These are phyloP conservation scores for Debaryomycetaceae sp. DNA, from an alignment of 1,139 yeast species.

Conservation along the genomic window DNA sequence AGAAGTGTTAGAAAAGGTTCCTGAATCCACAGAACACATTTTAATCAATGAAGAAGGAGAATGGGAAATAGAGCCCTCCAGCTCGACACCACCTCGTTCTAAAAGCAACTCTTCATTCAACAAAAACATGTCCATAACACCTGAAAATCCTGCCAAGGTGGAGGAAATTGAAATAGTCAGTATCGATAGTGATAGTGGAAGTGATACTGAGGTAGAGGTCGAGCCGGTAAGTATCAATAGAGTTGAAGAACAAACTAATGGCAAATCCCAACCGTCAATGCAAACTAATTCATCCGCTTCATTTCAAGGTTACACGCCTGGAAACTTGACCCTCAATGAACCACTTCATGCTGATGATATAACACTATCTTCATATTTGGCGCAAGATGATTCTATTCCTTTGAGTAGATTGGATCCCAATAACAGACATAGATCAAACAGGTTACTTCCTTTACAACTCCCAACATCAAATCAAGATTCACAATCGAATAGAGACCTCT, in stretches of 20 bases:
- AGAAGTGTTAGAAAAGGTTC: slow-evolving; percentile 45
- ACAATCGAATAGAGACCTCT: background rate
- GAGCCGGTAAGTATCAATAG: background rate
- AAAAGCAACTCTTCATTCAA: background rate
- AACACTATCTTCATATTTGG: background rate
- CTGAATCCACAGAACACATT: slow-evolving; percentile 50
- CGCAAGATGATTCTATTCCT: background rate
- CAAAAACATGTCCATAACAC: background rate
- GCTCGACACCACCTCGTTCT: background rate
- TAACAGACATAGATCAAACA: background rate
- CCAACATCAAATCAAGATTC: background rate
- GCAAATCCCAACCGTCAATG: background rate
- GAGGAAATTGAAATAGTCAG: slow-evolving; percentile 18
- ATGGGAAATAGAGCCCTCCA: slow-evolving; percentile 35
- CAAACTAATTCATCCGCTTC: background rate
- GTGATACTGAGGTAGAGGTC: background rate
- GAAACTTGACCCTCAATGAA: no score
- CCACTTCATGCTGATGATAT: background rate
- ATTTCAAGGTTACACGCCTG: background rate
- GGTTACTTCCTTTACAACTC: background rate
- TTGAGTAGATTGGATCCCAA: background rate
- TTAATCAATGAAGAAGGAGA: slow-evolving; percentile 55
- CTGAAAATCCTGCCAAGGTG: slow-evolving; percentile 1
- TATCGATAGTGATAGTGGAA: slow-evolving; percentile 14
- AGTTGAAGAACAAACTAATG: background rate